These are phyloP conservation scores for Coprinopsis strossmayeri DNA, from an alignment of 768 basidiomycete genomes.

Conservation along the genomic window DNA sequence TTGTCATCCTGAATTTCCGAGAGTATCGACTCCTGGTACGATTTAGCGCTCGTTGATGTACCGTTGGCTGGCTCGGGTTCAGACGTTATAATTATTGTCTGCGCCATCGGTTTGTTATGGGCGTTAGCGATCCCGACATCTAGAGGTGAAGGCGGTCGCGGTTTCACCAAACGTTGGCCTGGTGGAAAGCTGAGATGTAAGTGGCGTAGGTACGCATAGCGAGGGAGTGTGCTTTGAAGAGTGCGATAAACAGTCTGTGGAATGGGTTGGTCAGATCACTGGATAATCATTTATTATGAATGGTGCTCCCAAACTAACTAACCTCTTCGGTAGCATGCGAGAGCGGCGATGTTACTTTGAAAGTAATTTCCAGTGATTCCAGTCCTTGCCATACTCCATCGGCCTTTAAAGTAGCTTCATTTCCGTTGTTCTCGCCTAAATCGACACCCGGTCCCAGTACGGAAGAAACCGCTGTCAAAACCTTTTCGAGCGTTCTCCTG, in stretches of 20 bases:
- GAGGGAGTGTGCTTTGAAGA: constrained; percentile 25
- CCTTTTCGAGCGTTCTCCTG: constrained; percentile 38
- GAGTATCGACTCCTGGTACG: too few relatives aligned
- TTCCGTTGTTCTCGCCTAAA: not conserved
- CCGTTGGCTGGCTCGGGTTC: too few relatives aligned
- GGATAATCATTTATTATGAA: too few relatives aligned
- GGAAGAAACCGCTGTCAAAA: constrained; percentile 34
- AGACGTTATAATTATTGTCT: too few relatives aligned
- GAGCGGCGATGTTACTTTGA: constrained; percentile 14
- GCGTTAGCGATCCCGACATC: not conserved
- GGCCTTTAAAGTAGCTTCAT: constrained; percentile 1
- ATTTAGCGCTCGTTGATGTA: too few relatives aligned
- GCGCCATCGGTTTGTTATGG: too few relatives aligned
- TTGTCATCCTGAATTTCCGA: not conserved
- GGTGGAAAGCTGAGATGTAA: not conserved
- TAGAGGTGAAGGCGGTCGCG: not conserved
- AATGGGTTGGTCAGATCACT: constrained; percentile 2
- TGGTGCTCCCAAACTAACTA: too few relatives aligned
- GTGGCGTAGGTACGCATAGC: not conserved
- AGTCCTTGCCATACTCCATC: constrained; percentile 18
- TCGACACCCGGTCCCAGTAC: constrained; percentile 17
- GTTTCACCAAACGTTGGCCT: not conserved
- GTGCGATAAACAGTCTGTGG: constrained; percentile 33
- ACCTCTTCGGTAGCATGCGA: constrained; percentile 29
- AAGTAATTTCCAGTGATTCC: constrained; percentile 23